These are phyloP conservation scores for Beta macrorhiza DNA, from an alignment of 179 eudicot species.

Conservation along the genomic window DNA sequence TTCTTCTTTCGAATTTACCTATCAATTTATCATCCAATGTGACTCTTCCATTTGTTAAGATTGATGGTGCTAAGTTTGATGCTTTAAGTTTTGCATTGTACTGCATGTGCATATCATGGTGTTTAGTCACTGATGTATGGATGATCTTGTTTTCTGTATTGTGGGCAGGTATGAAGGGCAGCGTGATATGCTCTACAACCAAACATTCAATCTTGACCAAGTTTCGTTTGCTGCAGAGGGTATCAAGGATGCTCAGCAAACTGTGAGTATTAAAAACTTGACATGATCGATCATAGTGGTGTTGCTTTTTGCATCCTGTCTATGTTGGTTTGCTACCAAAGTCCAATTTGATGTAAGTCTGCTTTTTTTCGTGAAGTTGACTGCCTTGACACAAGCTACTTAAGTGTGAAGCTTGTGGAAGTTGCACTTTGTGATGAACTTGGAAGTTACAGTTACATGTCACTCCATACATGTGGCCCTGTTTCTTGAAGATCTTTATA, in stretches of 20 bases:
- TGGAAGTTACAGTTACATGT: neutral
- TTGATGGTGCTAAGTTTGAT: neutral
- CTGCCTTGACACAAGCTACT: neutral
- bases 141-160: conserved; percentile 4
- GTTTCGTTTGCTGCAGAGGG: conserved; percentile 97
- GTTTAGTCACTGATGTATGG: neutral
- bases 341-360: neutral
- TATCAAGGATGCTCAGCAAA: conserved; percentile 97
- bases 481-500: neutral
- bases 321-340: conserved; percentile 4
- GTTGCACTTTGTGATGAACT: neutral
- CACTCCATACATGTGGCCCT: neutral
- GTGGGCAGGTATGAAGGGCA: conserved; percentile 91
- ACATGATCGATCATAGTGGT: neutral
- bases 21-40: neutral
- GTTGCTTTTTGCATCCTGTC: neutral
- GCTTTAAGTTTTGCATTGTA: neutral
- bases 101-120: neutral
- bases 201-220: conserved; percentile 92
- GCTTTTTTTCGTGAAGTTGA: conserved; percentile 5
- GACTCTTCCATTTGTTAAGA: neutral
- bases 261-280: conserved; percentile 52
- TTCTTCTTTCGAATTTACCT: neutral
- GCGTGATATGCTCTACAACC: conserved; percentile 96
- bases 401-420: neutral